A percentile compares a stretch with the other conserved stretches of the same genome.
Conservation (phyloP, 257 asterid species). For the Salvia miltiorrhiza region DNA sequence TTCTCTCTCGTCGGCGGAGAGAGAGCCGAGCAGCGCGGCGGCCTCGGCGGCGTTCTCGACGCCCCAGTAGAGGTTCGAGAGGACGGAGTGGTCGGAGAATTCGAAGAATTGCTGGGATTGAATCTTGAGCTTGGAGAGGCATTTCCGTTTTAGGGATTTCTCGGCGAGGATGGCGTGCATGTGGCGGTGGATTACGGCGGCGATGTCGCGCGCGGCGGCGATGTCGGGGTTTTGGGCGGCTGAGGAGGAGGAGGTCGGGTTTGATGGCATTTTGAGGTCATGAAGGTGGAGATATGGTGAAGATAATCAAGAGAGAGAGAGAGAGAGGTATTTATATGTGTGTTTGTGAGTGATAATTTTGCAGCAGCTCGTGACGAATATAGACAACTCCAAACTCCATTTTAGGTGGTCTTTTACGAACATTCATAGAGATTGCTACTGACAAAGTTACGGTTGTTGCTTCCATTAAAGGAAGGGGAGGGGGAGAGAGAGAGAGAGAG, state of each 20-base stretch:
- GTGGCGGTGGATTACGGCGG: conserved; percentile 39
- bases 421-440: conserved; percentile 21
- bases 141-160: conserved; percentile 41
- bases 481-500: not conserved
- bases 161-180: conserved; percentile 41
- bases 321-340: not conserved
- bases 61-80: conserved; percentile 86
- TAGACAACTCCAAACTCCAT: conserved; percentile 36
- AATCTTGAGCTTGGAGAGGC: conserved; percentile 56
- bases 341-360: not conserved
- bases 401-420: conserved; percentile 17
- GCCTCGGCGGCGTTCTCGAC: conserved; percentile 55
- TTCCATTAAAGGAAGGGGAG: conserved; percentile 32
- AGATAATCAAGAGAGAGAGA: conserved; percentile 13
- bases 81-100: conserved; percentile 63
- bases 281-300: conserved; percentile 15
- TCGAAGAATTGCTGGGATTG: conserved; percentile 54
- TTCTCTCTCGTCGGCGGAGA: conserved; percentile 30
- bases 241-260: conserved; percentile 26
- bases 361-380: conserved; percentile 47
- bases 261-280: conserved; percentile 34
- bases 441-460: conserved; percentile 38
- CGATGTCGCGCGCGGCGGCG: conserved; percentile 44
- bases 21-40: conserved; percentile 35
- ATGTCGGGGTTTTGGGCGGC: conserved; percentile 47